These are phyloP conservation scores for Trichoderma arundinaceum DNA, from an alignment of 2,329 filamentous ascomycete species.

Conservation along the genomic window DNA sequence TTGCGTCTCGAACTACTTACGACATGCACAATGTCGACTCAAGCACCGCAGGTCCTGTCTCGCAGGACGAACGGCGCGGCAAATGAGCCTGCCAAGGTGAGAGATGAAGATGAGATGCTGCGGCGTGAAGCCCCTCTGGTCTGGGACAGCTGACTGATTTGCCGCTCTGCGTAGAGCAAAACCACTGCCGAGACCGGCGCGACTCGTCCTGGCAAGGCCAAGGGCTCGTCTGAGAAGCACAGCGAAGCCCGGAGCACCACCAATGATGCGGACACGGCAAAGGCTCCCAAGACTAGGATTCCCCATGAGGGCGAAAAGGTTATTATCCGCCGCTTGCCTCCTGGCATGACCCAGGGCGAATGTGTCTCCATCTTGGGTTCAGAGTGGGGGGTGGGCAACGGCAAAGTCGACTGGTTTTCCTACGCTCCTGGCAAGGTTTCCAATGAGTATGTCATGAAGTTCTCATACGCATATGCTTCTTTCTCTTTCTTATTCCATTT, in stretches of 20 bases:
- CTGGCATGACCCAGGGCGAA: constrained; percentile 80
- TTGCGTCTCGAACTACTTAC: constrained; percentile 19
- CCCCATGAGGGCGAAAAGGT: constrained; percentile 73
- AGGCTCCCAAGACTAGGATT: constrained; percentile 41
- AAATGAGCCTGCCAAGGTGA: constrained; percentile 42
- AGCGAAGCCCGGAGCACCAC: constrained; percentile 39
- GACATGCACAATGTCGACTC: constrained; percentile 48
- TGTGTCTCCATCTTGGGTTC: constrained; percentile 74
- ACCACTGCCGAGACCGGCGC: constrained; percentile 32
- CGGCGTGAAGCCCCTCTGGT: not conserved
- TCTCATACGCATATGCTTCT: not conserved
- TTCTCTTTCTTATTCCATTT: not conserved
- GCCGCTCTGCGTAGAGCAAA: constrained; percentile 32
- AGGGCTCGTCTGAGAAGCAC: constrained; percentile 40
- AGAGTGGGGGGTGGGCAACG: constrained; percentile 80
- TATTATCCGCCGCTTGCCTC: constrained; percentile 81
- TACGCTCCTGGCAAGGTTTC: constrained; percentile 74
- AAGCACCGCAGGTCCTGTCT: constrained; percentile 46
- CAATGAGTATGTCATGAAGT: constrained; percentile 68
- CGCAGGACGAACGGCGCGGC: constrained; percentile 44
- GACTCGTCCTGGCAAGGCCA: constrained; percentile 37
- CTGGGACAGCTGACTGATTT: constrained; percentile 27
- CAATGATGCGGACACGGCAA: constrained; percentile 40
- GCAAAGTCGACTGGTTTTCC: constrained; percentile 83
- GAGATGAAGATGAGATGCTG: constrained; percentile 23